phyloP scores from a whole-genome alignment of 2,329 filamentous ascomycete genomes.

The Neonectria sp. region DNA sequence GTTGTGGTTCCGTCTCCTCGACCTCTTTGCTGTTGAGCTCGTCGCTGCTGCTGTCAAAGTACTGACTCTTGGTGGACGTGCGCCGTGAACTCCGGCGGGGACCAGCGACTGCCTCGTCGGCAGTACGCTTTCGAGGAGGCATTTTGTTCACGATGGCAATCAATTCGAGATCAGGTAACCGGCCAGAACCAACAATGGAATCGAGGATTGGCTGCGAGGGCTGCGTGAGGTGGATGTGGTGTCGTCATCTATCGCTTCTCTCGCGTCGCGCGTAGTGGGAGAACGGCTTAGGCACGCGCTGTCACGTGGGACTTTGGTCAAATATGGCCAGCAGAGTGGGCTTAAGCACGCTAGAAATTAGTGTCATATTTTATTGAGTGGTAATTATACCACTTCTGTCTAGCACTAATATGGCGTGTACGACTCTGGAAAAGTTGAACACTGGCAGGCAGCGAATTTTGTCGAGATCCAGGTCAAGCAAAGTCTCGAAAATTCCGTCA shows the following conservation, averaged over 20 bases:
- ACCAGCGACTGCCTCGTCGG: constrained; percentile 48
- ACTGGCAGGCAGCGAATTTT: not conserved
- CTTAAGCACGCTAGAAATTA: not conserved
- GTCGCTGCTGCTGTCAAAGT: constrained; percentile 60
- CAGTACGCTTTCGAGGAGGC: constrained; percentile 58
- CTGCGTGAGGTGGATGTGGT: not conserved
- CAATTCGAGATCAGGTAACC: not conserved
- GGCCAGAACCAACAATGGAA: not conserved
- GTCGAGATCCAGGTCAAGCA: not conserved
- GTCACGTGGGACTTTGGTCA: constrained; percentile 19
- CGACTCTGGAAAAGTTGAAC: not conserved
- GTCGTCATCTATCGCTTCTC: constrained; percentile 12
- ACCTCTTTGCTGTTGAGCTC: constrained; percentile 32
- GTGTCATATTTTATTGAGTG: too few species aligned
- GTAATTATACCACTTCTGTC: not conserved
- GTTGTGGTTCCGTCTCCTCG: constrained; percentile 41
- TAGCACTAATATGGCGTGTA: not conserved
- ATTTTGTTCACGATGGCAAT: constrained; percentile 45
- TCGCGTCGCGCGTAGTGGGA: constrained; percentile 21
- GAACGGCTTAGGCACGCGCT: constrained; percentile 15
- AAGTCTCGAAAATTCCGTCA: not conserved
- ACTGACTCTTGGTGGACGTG: constrained; percentile 65
- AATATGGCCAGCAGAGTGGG: too few species aligned
- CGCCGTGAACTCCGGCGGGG: constrained; percentile 65
- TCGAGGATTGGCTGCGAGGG: not conserved